Base-by-base conservation (phyloP, 75 land plant species). In the Adiantum capillusveneris region DNA sequence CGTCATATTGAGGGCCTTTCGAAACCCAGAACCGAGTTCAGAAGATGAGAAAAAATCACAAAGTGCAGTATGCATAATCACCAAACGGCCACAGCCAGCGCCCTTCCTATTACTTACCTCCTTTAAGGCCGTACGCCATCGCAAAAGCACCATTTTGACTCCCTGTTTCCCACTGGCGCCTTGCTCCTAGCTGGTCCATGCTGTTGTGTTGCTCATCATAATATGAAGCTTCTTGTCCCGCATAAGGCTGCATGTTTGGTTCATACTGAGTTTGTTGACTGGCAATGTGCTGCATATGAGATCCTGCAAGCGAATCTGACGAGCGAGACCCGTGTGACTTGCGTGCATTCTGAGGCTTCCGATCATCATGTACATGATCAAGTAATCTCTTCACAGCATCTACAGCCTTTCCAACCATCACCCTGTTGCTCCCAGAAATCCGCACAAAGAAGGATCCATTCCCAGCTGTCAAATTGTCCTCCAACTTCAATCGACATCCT, bases 381-480 rank as follows among this genome's bases (percentile, higher is more conserved):
- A 86, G 79, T 11, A 93, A 58, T 65, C 84, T 86, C 63, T 75
- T 85, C 53, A 95, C 99, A 55, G 82, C 87, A 76, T 84, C 78
- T 18, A 87, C 76, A 51, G 97, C 99, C 72, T 90, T 95, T 42
- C 65, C 36, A 69, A 95, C 76, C 14, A 80, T 66, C 56, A 74
- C 54, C 60, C 85, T 77, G 63, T 90, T 91, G 46, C 83, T 81
- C 12, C 88, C 90, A 62, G 91, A 79, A 11, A 95, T 84, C 24
- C 78, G 64, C 63, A 95, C 79, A n/a, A 81, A 64, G 62, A 95
- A 95, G 22, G 78, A 80, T 55, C 83, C 96, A 14, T 84, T 81
- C 24, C 77, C 77, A 17, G 57, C 52, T 2, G 31, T 50, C 16
- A 37, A 46, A 42, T 74, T 75, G 44, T 77, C 80, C 54, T 74